These are phyloP conservation scores for Cyberlindnera mycetangii DNA, from an alignment of 805 yeast genomes.

Conservation along the genomic window DNA sequence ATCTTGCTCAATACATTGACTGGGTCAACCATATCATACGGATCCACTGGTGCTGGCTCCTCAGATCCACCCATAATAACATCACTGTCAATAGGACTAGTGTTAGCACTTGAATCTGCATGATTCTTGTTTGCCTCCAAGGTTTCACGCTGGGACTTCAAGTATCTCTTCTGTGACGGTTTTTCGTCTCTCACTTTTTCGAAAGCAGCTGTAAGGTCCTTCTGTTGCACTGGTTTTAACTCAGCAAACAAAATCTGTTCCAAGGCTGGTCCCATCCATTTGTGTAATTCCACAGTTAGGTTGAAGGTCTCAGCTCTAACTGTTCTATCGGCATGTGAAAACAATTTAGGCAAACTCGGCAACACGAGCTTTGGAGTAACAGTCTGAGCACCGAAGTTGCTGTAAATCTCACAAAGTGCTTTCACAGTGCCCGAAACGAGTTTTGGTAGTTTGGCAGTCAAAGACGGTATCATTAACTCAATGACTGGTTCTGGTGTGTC, in stretches of 20 bases:
- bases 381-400: constrained; percentile 59
- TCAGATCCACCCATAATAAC: constrained; percentile 30
- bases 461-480: constrained; percentile 61
- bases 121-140: constrained; percentile 27
- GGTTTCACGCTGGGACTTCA: constrained; percentile 51
- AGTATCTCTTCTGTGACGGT: constrained; percentile 53
- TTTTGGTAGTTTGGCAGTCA: constrained; percentile 70
- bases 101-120: constrained; percentile 6
- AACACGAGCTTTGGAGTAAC: constrained; percentile 57
- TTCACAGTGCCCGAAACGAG: constrained; percentile 64
- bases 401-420: constrained; percentile 49
- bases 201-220: constrained; percentile 71
- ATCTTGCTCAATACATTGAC: constrained; percentile 62
- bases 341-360: constrained; percentile 60
- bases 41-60: constrained; percentile 43
- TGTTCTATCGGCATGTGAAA: constrained; percentile 81
- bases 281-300: constrained; percentile 64
- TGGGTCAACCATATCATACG: constrained; percentile 69
- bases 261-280: constrained; percentile 65
- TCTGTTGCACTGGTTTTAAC: constrained; percentile 89
- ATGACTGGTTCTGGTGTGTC: constrained; percentile 64
- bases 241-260: constrained; percentile 59
- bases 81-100: constrained; percentile 20
- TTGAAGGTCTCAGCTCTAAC: constrained; percentile 78
- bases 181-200: constrained; percentile 42